Conservation (phyloP, 2,329 filamentous ascomycete species). For the Clarireedia monteithiana region DNA sequence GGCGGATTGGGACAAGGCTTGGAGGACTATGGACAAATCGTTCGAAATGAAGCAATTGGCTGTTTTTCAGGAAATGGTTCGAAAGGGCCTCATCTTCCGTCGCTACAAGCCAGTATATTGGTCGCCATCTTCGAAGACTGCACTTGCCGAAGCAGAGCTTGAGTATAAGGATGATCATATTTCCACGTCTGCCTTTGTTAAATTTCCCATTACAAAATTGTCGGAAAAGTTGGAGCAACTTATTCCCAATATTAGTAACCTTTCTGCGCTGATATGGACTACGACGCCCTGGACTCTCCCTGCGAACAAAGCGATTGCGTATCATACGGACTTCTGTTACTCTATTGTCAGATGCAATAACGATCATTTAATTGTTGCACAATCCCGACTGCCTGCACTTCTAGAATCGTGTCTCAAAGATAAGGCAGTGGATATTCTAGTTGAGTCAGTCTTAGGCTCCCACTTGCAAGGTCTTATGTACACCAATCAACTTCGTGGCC, state of each 20-base stretch:
- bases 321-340: conserved; percentile 70
- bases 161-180: conserved; percentile 73
- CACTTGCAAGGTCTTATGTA: conserved; percentile 62
- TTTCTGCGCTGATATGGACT: conserved; percentile 93
- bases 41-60: conserved; percentile 70
- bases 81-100: conserved; percentile 66
- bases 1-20: conserved; percentile 70
- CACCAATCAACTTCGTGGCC: conserved; percentile 59
- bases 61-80: conserved; percentile 69
- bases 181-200: conserved; percentile 70
- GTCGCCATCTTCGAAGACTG: conserved; percentile 72
- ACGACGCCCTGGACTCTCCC: conserved; percentile 97
- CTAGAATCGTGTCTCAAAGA: conserved; percentile 35
- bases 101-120: conserved; percentile 80
- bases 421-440: conserved; percentile 36
- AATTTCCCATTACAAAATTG: conserved; percentile 57
- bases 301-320: conserved; percentile 82
- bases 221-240: conserved; percentile 36
- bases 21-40: conserved; percentile 69
- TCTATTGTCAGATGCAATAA: conserved; percentile 50
- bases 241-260: conserved; percentile 33
- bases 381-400: conserved; percentile 57
- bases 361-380: conserved; percentile 63
- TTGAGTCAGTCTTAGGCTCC: conserved; percentile 52
- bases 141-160: conserved; percentile 75